These are phyloP conservation scores for Smallanthus sonchifolius DNA, from an alignment of 129 eudicot genomes.

Conservation along the genomic window DNA sequence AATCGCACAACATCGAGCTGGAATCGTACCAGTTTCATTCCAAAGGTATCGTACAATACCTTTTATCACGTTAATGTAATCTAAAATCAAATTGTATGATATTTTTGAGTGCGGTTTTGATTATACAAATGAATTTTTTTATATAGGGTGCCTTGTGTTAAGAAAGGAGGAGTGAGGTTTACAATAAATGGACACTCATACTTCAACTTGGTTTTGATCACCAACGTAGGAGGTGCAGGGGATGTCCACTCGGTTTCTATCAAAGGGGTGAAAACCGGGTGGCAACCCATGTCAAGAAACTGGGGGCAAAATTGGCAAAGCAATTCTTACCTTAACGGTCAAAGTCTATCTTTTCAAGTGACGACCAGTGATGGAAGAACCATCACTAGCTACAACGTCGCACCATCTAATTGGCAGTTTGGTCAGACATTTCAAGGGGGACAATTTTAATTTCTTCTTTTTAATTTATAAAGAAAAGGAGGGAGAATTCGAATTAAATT, in stretches of 20 bases:
- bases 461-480: neutral
- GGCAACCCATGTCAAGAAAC: constrained; percentile 82
- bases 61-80: neutral
- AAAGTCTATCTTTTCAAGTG: constrained; percentile 63
- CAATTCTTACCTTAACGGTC: constrained; percentile 69
- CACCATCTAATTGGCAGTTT: constrained; percentile 67
- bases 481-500: neutral
- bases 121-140: neutral
- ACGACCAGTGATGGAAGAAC: constrained; percentile 81
- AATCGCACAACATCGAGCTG: constrained; percentile 77
- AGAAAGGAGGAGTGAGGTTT: constrained; percentile 81
- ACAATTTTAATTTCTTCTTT: constrained; percentile 38
- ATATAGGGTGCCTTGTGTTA: constrained; percentile 64
- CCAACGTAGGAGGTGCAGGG: constrained; percentile 83
- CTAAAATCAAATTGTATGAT: neutral
- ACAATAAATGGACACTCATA: constrained; percentile 79
- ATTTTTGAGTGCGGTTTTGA: neutral
- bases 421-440: constrained; percentile 73
- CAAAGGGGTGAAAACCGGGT: constrained; percentile 63
- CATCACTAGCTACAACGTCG: constrained; percentile 56
- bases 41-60: constrained; percentile 42
- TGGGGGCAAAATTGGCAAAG: constrained; percentile 98
- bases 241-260: constrained; percentile 70
- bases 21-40: constrained; percentile 76
- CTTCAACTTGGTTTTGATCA: constrained; percentile 72